These are phyloP conservation scores for Saposhnikovia divaricata DNA, from an alignment of 129 eudicot genomes.

Conservation along the genomic window DNA sequence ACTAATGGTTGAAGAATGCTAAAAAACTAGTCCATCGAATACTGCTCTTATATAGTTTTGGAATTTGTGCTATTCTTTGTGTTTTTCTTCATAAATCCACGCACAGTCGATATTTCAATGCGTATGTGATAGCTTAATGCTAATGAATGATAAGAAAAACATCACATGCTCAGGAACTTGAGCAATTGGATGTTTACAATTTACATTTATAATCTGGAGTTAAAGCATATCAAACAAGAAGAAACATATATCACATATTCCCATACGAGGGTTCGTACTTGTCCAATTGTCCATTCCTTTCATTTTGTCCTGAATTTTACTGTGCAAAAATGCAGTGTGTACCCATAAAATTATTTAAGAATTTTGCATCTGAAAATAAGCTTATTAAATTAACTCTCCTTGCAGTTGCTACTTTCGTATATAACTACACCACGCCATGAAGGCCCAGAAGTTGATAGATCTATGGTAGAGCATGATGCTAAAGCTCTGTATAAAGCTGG, in stretches of 20 bases:
- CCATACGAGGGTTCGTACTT: not conserved
- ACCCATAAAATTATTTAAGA: not conserved
- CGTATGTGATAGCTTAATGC: not conserved
- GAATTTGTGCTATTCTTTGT: too few species aligned
- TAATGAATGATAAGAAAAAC: not conserved
- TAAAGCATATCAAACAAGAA: not conserved
- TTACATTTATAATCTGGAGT: not conserved
- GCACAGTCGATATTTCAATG: too few species aligned
- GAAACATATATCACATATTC: not conserved
- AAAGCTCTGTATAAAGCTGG: constrained; percentile 87
- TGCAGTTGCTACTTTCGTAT: constrained; percentile 69
- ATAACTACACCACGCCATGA: constrained; percentile 56
- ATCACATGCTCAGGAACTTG: not conserved
- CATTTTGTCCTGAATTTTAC: not conserved
- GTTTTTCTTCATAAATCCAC: too few species aligned
- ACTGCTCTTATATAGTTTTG: too few species aligned
- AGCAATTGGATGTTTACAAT: not conserved
- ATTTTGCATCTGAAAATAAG: not conserved
- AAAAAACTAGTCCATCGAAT: too few species aligned
- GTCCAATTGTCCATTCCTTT: not conserved
- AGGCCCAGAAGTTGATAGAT: constrained; percentile 80
- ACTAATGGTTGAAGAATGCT: too few species aligned
- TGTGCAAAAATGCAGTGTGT: not conserved
- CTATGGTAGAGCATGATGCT: constrained; percentile 65
- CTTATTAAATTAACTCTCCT: constrained; percentile 4